Base-by-base conservation (phyloP, 768 basidiomycete genomes). In the Wakefieldia striispora region DNA sequence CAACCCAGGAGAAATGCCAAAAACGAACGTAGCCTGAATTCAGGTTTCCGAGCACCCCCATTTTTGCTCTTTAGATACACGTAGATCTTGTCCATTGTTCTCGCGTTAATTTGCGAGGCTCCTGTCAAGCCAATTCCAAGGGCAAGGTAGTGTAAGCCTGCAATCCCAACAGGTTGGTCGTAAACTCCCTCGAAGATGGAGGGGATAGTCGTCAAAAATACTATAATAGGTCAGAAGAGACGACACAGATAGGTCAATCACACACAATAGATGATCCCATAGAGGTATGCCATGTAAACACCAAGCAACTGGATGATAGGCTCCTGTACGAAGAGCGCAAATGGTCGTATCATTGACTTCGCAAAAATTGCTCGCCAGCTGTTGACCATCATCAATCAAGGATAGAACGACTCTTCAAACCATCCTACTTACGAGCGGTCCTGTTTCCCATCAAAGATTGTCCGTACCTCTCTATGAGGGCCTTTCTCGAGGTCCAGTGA, bases 61-160 rank as follows among this genome's bases (percentile, higher is more conserved):
- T 83, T 81, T 45, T 73, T 79, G 1, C 68, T 66, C 49, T 77
- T 79, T 41, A 79, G 67, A 50, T 76, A 61, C 3, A 73, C 63
- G 49, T 85, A 84, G 1, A 83, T 59, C 38, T 59, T 64, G 61
- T 90, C 88, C 63, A 88, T 66, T 8, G 71, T 55, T 8, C 75
- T 70, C 0, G 82, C 83, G 49, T 82, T 84, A 11, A 77, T 13
- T 59, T 81, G 74, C 1, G 82, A 78, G 0, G 78, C 76, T 3
- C 69, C 54, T 0, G 72, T 58, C 14, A 88, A 68, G 3, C 88
- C 88, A 1, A 86, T 17, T 0, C 87, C 88, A 6, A 91, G 74
- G 0, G 88, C 78, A 49, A 91, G 70, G 55, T 89, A 93, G 57
- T 90, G 73, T 26, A 90, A 64, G 0, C 86, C 84, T 0, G 80